phyloP scores from a whole-genome alignment of 257 asterid genomes.

The Solanum verrucosum region DNA sequence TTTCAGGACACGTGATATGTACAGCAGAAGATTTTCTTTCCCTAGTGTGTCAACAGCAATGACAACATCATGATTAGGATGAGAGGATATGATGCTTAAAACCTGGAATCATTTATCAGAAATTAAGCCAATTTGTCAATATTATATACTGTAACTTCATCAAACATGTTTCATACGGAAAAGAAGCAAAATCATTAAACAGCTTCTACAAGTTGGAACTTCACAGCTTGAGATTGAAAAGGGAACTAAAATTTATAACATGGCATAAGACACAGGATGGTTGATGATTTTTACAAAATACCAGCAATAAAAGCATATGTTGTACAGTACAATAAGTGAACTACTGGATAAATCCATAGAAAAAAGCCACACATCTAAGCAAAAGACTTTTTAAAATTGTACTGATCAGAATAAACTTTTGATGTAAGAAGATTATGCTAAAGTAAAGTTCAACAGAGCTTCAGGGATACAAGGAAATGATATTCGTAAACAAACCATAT shows the following conservation, averaged over 20 bases:
- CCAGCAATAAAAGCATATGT: background rate
- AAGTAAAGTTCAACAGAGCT: background rate
- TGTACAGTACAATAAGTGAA: background rate
- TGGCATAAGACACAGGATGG: background rate
- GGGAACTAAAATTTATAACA: background rate
- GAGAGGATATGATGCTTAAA: constrained; percentile 58
- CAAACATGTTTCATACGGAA: background rate
- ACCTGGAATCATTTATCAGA: constrained; percentile 35
- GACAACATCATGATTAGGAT: constrained; percentile 68
- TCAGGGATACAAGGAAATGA: background rate
- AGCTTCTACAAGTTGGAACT: background rate
- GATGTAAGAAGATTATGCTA: background rate
- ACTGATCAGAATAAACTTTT: background rate
- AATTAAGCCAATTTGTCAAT: background rate
- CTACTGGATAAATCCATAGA: background rate
- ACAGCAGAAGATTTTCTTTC: constrained; percentile 78
- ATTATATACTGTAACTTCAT: background rate
- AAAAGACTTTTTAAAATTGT: background rate
- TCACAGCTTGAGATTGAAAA: background rate
- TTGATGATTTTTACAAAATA: background rate
- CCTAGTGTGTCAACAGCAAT: constrained; percentile 78
- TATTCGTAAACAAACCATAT: background rate
- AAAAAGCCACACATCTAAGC: background rate
- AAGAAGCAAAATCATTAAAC: background rate
- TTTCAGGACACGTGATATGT: constrained; percentile 45